Conservation (phyloP, 225 moss, liverwort and hornwort species). For the Neckera pumila region DNA sequence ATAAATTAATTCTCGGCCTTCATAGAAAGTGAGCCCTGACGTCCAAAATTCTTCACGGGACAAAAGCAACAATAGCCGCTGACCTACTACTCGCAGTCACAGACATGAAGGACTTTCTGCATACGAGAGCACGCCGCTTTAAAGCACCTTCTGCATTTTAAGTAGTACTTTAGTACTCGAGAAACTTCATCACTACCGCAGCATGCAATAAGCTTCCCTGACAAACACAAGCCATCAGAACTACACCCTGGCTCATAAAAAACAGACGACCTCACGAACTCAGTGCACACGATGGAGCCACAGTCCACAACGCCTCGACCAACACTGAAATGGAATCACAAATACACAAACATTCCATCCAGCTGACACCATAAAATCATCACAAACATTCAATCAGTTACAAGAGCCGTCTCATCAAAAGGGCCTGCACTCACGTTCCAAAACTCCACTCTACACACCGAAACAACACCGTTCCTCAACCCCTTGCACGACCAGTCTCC, state of each 20-base stretch:
- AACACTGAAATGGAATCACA: not conserved
- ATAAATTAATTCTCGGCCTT: too few relatives aligned
- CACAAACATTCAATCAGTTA: not conserved
- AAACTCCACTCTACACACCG: not conserved
- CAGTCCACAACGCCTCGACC: not conserved
- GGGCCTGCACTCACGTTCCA: not conserved
- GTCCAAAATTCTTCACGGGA: not conserved
- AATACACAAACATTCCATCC: not conserved
- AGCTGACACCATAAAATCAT: not conserved
- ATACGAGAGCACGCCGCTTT: not conserved
- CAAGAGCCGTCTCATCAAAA: not conserved
- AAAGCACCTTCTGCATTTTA: not conserved
- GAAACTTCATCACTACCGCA: not conserved
- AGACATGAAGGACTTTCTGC: not conserved
- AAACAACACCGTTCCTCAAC: not conserved
- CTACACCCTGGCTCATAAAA: not conserved
- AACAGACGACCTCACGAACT: not conserved
- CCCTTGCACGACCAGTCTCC: not conserved
- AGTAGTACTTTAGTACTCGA: accelerated
- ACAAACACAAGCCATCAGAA: not conserved
- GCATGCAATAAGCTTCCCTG: not conserved
- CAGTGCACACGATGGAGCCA: not conserved
- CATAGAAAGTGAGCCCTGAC: too few relatives aligned
- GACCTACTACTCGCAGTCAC: not conserved
- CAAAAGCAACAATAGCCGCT: not conserved